Base-by-base conservation (phyloP, 1,284 basidiomycete genomes). In the Ustilago xerochloae region DNA sequence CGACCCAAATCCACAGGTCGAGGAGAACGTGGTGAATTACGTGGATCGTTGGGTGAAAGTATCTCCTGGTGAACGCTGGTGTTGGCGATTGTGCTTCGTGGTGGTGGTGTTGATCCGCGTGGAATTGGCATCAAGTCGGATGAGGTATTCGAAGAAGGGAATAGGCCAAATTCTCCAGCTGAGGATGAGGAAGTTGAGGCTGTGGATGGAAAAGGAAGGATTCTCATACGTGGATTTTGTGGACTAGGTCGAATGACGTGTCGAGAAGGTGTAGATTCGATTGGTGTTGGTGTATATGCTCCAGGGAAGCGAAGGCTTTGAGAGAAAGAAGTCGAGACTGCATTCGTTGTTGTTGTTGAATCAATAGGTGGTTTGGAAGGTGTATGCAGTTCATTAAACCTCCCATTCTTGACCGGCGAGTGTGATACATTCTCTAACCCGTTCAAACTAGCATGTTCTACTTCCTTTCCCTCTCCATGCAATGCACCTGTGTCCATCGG, bases 91-190 rank as follows among this genome's bases (percentile, higher is more conserved):
- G 26, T 15, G 20, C 26, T 47, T 28, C n/a, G 18, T 12, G 47
- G 67, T 15, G 69, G 69, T 8, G 69, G 69, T 20, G 69, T 72
- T 6, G 69, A 72, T 15, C 55, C 55, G 30, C 69, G 63, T 12
- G 69, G 69, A 10, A 67, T 66, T 1, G 35, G 24, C 50, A 20
- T n/a, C 47, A 24, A 29, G 30, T 20, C 10, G 55, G 20, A 18
- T 24, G 41, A 46, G 6, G n/a, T 16, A 1, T 24, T 47, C 4
- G 39, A n/a, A 1, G 22, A 57, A 6, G 57, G 56, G 35, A 60
- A 60, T 29, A 63, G 35, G 1, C 52, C 52, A 29, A 20, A 51
- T 13, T 50, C 45, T 3, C 6, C 30, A n/a, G 3, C 33, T 4
- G 22, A 16, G 7, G 51, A 33, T 10, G 36, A 20, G 18, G 36